These are phyloP conservation scores for Neltuma alba DNA, from an alignment of 306 rosid genomes.

Conservation along the genomic window DNA sequence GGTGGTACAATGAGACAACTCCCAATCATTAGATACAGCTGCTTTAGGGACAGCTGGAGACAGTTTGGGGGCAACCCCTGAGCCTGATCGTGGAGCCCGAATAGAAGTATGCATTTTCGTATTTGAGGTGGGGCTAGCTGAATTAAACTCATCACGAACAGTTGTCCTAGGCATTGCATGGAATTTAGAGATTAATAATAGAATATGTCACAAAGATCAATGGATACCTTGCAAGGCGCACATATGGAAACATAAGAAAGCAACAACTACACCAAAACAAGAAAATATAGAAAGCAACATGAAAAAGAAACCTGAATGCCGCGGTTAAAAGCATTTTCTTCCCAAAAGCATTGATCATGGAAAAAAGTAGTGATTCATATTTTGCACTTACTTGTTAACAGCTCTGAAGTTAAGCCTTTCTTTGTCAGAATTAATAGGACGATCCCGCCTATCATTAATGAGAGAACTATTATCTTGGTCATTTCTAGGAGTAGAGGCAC, in stretches of 20 bases:
- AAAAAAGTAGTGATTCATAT: slow-evolving; percentile 25
- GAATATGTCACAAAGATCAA: slow-evolving; percentile 25
- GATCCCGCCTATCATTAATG: slow-evolving; percentile 78
- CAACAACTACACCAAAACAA: slow-evolving; percentile 27
- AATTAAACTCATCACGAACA: slow-evolving; percentile 80
- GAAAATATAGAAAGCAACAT: slow-evolving; percentile 32
- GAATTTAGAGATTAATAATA: slow-evolving; percentile 31
- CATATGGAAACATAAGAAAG: slow-evolving; percentile 16
- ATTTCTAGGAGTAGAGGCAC: slow-evolving; percentile 75
- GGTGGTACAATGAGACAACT: slow-evolving; percentile 67
- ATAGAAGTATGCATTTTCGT: slow-evolving; percentile 73
- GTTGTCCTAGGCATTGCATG: slow-evolving; percentile 59
- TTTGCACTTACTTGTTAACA: slow-evolving; percentile 73
- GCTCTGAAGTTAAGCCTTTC: slow-evolving; percentile 81
- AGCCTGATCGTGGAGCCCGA: slow-evolving; percentile 91
- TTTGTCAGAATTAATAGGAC: slow-evolving; percentile 77
- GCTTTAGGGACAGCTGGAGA: slow-evolving; percentile 83
- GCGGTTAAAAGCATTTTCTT: slow-evolving; percentile 17
- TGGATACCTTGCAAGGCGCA: slow-evolving; percentile 16
- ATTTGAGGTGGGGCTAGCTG: slow-evolving; percentile 80
- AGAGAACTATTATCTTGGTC: slow-evolving; percentile 76
- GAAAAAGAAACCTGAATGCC: not conserved
- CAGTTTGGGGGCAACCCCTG: slow-evolving; percentile 80
- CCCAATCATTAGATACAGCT: slow-evolving; percentile 88
- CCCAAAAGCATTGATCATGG: slow-evolving; percentile 26